Evolutionary conservation across 768 basidiomycete species (phyloP).

Genomic region (Sutorius australiensis): DNA sequence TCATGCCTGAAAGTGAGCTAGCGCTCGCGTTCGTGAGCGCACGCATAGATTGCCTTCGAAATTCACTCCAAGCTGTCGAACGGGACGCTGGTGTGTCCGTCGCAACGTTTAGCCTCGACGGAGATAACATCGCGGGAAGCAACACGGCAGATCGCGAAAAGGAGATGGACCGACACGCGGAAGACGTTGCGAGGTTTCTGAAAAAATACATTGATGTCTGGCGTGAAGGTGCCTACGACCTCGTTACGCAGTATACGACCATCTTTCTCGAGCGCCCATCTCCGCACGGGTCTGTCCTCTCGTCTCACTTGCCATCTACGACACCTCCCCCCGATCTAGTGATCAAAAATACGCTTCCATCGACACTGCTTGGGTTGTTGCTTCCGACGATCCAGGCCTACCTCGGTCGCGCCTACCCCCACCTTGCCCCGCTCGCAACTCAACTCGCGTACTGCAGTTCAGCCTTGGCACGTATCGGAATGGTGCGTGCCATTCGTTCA

Average conservation of each 20-base stretch:
- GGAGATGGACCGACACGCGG: conserved; percentile 57
- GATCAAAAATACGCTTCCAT: conserved; percentile 29
- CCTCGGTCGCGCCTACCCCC: conserved; percentile 58
- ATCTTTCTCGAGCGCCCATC: conserved; percentile 77
- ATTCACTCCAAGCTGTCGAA: conserved; percentile 51
- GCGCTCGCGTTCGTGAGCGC: conserved; percentile 81
- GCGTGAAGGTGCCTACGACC: conserved; percentile 90
- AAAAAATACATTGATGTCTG: conserved; percentile 87
- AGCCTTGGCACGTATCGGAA: conserved; percentile 87
- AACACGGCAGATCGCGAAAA: conserved; percentile 34
- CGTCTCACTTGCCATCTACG: conserved; percentile 17
- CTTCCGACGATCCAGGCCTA: conserved; percentile 60
- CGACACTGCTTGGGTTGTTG: conserved; percentile 45
- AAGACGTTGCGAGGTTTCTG: conserved; percentile 73
- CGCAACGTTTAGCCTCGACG: conserved; percentile 6
- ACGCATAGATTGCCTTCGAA: conserved; percentile 59
- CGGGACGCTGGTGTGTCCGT: conserved; percentile 39
- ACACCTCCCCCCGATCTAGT: conserved; percentile 25
- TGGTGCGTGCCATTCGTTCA: conserved; percentile 39
- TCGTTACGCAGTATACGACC: conserved; percentile 83
- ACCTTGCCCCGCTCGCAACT: conserved; percentile 79
- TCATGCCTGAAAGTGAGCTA: conserved; percentile 69
- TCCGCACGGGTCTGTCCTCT: conserved; percentile 21
- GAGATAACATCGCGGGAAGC: conserved; percentile 12
- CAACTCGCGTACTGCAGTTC: conserved; percentile 92